phyloP scores from a whole-genome alignment of 805 yeast genomes.

The Candida sakaeoensis region DNA sequence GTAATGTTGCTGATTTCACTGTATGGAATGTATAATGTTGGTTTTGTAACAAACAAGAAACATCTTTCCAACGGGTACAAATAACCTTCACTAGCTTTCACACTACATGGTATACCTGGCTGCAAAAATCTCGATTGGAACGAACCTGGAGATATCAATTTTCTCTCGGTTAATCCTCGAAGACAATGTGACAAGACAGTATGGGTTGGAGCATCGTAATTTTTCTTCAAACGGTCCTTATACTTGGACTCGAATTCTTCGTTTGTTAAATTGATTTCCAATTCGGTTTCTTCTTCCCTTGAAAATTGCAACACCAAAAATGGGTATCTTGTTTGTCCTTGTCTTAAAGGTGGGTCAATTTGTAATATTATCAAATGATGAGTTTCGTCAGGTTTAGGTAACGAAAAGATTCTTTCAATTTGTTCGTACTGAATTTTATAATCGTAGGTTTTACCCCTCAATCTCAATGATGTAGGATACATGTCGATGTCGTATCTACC shows the following conservation, averaged over 20 bases:
- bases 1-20: constrained; percentile 73
- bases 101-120: constrained; percentile 86
- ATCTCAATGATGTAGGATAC: constrained; percentile 79
- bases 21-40: constrained; percentile 87
- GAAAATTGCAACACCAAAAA: constrained; percentile 86
- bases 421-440: constrained; percentile 90
- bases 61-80: constrained; percentile 91
- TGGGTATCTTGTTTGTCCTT: constrained; percentile 96
- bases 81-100: constrained; percentile 94
- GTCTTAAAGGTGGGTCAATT: constrained; percentile 95
- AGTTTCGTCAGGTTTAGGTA: constrained; percentile 92
- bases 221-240: constrained; percentile 68
- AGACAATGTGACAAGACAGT: constrained; percentile 83
- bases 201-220: constrained; percentile 81
- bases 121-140: constrained; percentile 72
- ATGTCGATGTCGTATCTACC: constrained; percentile 97
- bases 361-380: constrained; percentile 86
- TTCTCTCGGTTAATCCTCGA: constrained; percentile 84
- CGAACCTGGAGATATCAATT: constrained; percentile 80
- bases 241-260: constrained; percentile 75
- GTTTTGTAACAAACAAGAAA: constrained; percentile 86
- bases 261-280: constrained; percentile 81
- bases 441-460: constrained; percentile 97
- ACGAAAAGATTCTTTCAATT: constrained; percentile 82
- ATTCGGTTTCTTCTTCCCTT: constrained; percentile 86